phyloP scores from a whole-genome alignment of 2,329 filamentous ascomycete species.

The Madurella fahalii region DNA sequence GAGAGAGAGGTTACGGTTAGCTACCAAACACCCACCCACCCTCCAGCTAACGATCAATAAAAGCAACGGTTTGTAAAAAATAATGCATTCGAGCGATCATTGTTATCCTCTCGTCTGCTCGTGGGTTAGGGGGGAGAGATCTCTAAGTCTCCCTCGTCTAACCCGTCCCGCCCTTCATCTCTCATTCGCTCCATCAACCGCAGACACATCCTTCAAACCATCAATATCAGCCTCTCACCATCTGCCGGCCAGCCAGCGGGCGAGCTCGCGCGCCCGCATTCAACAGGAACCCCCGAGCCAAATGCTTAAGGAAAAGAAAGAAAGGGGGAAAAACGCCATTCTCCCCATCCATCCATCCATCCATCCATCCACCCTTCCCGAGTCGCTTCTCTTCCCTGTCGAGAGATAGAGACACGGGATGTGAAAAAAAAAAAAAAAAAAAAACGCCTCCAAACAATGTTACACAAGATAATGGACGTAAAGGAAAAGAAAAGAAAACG shows the following conservation, averaged over 20 bases:
- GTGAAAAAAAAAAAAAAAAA: background rate
- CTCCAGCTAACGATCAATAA: background rate
- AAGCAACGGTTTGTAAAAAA: background rate
- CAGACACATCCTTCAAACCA: background rate
- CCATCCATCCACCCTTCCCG: background rate
- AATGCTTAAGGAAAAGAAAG: background rate
- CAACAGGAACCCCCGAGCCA: background rate
- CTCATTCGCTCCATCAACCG: background rate
- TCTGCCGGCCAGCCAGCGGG: conserved; percentile 5
- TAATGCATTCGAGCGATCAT: too few relatives aligned
- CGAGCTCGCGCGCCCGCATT: background rate
- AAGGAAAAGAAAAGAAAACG: background rate
- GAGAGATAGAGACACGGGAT: background rate
- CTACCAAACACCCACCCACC: background rate
- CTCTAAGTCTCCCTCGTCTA: background rate
- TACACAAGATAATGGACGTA: background rate
- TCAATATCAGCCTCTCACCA: background rate
- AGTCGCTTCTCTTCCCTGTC: background rate
- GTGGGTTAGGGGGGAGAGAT: too few relatives aligned
- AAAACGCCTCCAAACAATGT: background rate
- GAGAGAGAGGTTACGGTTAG: too few relatives aligned
- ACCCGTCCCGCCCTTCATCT: background rate
- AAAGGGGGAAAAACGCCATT: conserved; percentile 8
- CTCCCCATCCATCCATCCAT: conserved; percentile 2
- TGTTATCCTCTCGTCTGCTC: too few relatives aligned